Evolutionary conservation across 192 early-diverging fungal genomes (phyloP).

Genomic region (Coemansia sp.): DNA sequence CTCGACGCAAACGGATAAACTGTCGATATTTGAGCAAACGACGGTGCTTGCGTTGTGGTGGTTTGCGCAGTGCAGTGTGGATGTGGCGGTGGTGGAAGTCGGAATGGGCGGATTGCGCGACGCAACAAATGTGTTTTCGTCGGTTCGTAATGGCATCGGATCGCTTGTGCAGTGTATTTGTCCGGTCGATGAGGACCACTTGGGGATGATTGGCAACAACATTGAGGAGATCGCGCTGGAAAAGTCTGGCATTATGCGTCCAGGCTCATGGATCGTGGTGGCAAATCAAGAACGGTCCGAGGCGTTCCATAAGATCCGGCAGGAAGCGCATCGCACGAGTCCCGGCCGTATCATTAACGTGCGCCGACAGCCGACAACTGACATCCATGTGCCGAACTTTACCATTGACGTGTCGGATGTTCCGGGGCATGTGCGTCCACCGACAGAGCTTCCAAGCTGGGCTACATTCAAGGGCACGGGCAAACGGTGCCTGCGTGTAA

Average conservation of each 20-base stretch:
- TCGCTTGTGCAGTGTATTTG: conserved; percentile 61
- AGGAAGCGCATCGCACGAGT: conserved; percentile 30
- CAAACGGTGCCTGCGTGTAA: conserved; percentile 36
- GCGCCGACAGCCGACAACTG: conserved; percentile 39
- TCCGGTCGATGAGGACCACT: conserved; percentile 73
- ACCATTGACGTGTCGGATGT: conserved; percentile 7
- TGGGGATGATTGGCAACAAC: conserved; percentile 67
- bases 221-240: conserved; percentile 69
- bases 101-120: conserved; percentile 76
- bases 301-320: conserved; percentile 46
- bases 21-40: conserved; percentile 73
- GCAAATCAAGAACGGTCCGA: conserved; percentile 36
- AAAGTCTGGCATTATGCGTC: conserved; percentile 77
- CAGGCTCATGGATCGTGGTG: conserved; percentile 43
- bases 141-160: conserved; percentile 37
- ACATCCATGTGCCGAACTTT: conserved; percentile 40
- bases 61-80: conserved; percentile 60
- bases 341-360: conserved; percentile 44
- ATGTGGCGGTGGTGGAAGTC: conserved; percentile 80
- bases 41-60: conserved; percentile 61
- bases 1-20: conserved; percentile 19
- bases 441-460: conserved; percentile 24
- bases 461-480: conserved; percentile 42
- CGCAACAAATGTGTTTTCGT: conserved; percentile 76
- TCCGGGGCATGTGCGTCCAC: not conserved